Evolutionary conservation across 441 rosid species (phyloP), one percentile per base, ranked within the genome.

Genomic region (Erodium chrysanthum): DNA sequence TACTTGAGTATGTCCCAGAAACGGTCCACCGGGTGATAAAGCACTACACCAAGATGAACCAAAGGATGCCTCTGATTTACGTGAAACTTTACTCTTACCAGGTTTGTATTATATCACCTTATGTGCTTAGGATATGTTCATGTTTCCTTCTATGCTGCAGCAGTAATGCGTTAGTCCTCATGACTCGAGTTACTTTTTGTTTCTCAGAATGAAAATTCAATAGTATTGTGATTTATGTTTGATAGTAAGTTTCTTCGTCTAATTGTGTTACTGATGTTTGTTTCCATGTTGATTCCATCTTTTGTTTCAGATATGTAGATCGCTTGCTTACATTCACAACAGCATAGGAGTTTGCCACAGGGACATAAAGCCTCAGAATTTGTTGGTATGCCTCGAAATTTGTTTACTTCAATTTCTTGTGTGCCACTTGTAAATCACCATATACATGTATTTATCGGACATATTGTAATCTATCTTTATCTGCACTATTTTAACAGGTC

Each of bases 1-100:
- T 88, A 21, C 90, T 88, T 27, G 93, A 88, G 80, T 88, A 85
- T 72, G 93, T 88, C 1, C 90, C 93, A 0, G 93, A 87, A 76
- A 85, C 88, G 4, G 85, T 83, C 27, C 83, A 85, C 74, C 82
- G 88, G 14, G 87, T 85, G 66, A 84, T 85, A 75, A 88, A 88
- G 74, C 88, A 84, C 79, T 81, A 85, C 73, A 81, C 75, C 71
- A 87, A 85, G 75, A 80, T 88, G 86, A 80, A 71, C 70, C 90
- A 88, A 67, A 79, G 87, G 75, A 84, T 85, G 90, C 90, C 90
- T 1, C 68, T 85, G 22, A 81, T 88, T 66, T 84, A 84, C 54
- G 90, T 83, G 29, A 88, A 88, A 75, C 90, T 88, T 17, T 88
- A 88, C 73, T 80, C 64, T 71, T 88, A 88, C 68, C 90, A 87